Evolutionary conservation across 1,284 basidiomycete species (phyloP).

Genomic region (Marasmius tenuissimus): DNA sequence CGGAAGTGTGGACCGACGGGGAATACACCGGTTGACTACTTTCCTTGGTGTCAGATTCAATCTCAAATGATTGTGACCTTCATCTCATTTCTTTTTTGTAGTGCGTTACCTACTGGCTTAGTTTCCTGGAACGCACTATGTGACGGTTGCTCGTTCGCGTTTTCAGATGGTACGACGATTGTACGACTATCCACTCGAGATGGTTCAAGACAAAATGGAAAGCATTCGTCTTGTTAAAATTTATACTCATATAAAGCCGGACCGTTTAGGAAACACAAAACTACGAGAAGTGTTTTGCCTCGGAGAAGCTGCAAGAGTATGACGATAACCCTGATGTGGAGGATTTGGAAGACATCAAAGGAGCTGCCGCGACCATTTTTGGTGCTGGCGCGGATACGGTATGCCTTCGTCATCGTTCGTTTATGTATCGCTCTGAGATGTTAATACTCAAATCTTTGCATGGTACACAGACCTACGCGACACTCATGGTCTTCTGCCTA

Average conservation of each 20-base stretch:
- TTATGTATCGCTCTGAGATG: background rate
- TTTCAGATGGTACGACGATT: slow-evolving; percentile 4
- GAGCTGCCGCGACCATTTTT: background rate
- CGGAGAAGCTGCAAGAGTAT: background rate
- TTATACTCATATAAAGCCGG: background rate
- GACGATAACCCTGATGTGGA: background rate
- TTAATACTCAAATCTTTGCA: background rate
- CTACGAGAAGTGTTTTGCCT: background rate
- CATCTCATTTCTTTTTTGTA: slow-evolving; percentile 13
- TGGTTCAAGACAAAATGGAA: slow-evolving; percentile 19
- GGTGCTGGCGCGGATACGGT: slow-evolving; percentile 1
- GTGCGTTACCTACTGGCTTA: slow-evolving; percentile 22
- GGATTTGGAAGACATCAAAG: slow-evolving; percentile 5
- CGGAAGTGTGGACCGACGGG: slow-evolving; percentile 18
- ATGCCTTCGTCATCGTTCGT: background rate
- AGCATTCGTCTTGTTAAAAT: background rate
- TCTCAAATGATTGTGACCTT: slow-evolving; percentile 6
- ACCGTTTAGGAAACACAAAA: background rate
- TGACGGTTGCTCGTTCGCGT: slow-evolving; percentile 13
- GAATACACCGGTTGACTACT: slow-evolving; percentile 20
- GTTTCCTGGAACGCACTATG: slow-evolving; percentile 26
- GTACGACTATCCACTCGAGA: slow-evolving; percentile 9
- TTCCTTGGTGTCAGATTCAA: slow-evolving; percentile 16
- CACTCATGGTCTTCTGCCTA: background rate
- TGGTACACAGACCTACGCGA: slow-evolving; percentile 3